Evolutionary conservation across 179 eudicot genomes (phyloP), one percentile per base, ranked within the genome.

Genomic region (Corrigiola litoralis): DNA sequence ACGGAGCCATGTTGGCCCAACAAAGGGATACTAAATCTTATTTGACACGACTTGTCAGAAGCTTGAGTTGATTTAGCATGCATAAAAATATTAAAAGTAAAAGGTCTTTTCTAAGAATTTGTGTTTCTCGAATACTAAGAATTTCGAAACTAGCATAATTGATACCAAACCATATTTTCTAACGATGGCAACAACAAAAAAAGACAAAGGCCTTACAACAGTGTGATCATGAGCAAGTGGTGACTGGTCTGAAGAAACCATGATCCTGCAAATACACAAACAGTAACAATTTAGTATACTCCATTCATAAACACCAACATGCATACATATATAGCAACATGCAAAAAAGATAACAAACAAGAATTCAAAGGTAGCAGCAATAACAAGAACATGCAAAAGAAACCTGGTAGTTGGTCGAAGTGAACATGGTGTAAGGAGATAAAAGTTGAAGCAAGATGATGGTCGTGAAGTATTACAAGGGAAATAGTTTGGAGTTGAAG

Each of bases 191-290:
- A 33, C 12, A 29, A 6, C 12, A 18, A 4, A 7, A 47, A 27
- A 34, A 44, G 24, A 11, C 4, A 55, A 25, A 56, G 13, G 28
- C 18, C 63, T 42, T 25, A 72, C 76, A 12, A 72, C 67, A 8
- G 36, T 42, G 16, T 2, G 40, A 60, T 72, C 58, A 72, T 36
- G 49, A 59, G 57, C 34, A 21, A 72, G 63, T 10, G 67, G 58
- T 9, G 67, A 47, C 2, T 60, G 67, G 52, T 66, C 24, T n/a
- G 47, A 55, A 51, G 49, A 66, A 25, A 44, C 37, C 61, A 33
- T 53, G n/a, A 60, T 27, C 71, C 76, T 66, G 71, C 36, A 52
- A 67, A 38, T 38, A n/a, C n/a, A n/a, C n/a, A n/a, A n/a, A n/a
- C n/a, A n/a, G n/a, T n/a, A n/a, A n/a, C n/a, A n/a, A n/a, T n/a